Conservation (phyloP, 805 yeast species). For the Wickerhamiella galacta region DNA sequence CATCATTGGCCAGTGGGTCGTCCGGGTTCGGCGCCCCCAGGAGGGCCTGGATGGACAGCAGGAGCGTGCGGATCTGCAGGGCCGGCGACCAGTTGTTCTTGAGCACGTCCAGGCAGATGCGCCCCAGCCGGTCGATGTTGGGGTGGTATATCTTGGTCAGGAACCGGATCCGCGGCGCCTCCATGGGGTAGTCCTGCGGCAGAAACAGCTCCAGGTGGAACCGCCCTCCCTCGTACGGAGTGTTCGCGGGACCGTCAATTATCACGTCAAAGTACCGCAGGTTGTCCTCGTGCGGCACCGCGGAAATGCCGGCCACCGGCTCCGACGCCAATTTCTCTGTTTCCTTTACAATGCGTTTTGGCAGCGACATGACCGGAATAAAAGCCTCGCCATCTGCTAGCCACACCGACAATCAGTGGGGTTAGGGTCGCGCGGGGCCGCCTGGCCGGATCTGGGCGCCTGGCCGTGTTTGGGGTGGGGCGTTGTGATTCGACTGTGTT, state of each 20-base stretch:
- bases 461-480: too few species aligned
- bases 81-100: slow-evolving; percentile 98
- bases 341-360: slow-evolving; percentile 91
- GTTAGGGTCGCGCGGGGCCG: too few species aligned
- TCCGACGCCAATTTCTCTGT: slow-evolving; percentile 83
- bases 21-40: slow-evolving; percentile 95
- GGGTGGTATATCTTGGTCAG: slow-evolving; percentile 92
- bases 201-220: slow-evolving; percentile 74
- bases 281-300: slow-evolving; percentile 87
- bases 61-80: slow-evolving; percentile 79
- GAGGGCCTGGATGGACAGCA: slow-evolving; percentile 82
- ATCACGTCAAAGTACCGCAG: slow-evolving; percentile 83
- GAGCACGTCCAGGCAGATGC: slow-evolving; percentile 88
- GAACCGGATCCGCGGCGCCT: slow-evolving; percentile 90
- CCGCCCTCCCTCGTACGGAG: slow-evolving; percentile 70
- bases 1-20: slow-evolving; percentile 95
- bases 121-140: slow-evolving; percentile 84
- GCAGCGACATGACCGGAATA: slow-evolving; percentile 36
- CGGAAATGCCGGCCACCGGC: slow-evolving; percentile 92
- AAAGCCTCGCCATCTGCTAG: too few species aligned
- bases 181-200: slow-evolving; percentile 97
- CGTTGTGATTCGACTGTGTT: too few species aligned
- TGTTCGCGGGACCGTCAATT: slow-evolving; percentile 77
- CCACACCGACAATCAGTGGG: too few species aligned
- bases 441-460: too few species aligned